Evolutionary conservation across 495 filamentous ascomycete genomes (phyloP).

Genomic region (Bombardia bombarda): DNA sequence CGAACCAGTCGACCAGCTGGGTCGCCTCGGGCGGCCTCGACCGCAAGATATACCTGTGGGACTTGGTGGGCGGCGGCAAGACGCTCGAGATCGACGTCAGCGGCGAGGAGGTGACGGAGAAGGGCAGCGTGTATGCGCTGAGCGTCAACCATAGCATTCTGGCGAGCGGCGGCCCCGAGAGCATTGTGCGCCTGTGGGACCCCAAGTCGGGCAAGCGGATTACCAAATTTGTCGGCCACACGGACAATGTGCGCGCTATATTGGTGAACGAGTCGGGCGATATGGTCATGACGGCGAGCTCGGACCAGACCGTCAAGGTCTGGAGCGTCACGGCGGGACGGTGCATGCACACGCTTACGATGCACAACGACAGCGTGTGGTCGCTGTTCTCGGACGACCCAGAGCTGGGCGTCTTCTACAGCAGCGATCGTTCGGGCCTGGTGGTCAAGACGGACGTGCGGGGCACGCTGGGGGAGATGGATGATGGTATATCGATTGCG

Average conservation of each 20-base stretch:
- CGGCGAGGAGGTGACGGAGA: constrained; percentile 70
- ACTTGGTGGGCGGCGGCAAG: constrained; percentile 79
- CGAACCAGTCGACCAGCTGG: constrained; percentile 64
- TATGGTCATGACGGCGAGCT: constrained; percentile 88
- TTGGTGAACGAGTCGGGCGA: constrained; percentile 82
- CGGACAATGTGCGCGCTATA: constrained; percentile 87
- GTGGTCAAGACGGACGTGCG: constrained; percentile 91
- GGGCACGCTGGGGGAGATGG: constrained; percentile 60
- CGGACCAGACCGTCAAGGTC: constrained; percentile 93
- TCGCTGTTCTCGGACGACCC: constrained; percentile 86
- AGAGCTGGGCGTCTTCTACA: constrained; percentile 82
- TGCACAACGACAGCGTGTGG: constrained; percentile 99
- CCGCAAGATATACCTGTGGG: constrained; percentile 87
- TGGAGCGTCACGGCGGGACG: constrained; percentile 92
- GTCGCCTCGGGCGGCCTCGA: constrained; percentile 95
- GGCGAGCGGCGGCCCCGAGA: constrained; percentile 91
- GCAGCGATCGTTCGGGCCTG: constrained; percentile 80
- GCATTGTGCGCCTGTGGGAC: constrained; percentile 90
- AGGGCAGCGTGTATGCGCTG: constrained; percentile 92
- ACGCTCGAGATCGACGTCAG: constrained; percentile 76
- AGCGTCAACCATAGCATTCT: constrained; percentile 64
- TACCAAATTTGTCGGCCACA: constrained; percentile 97
- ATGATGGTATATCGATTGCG: constrained; percentile 83
- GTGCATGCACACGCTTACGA: constrained; percentile 95
- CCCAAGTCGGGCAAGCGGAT: constrained; percentile 79